Evolutionary conservation across 768 basidiomycete species (phyloP), one percentile per base, ranked within the genome.

Genomic region (Mycena floridula): DNA sequence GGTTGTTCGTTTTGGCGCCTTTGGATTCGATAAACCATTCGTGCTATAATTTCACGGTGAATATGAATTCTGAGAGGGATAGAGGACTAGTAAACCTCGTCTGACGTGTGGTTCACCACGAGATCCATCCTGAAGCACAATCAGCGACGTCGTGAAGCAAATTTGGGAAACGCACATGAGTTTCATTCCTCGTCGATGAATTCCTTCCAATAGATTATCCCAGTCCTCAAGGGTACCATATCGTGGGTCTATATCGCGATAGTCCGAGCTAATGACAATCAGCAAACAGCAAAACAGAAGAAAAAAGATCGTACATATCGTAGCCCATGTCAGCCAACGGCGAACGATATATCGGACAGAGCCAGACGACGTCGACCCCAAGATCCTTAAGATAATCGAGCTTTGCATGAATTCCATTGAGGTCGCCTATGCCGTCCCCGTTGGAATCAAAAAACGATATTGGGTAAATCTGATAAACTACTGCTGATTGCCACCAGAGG

Each of bases 321-420:
- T 85, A 84, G 7, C 82, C 84, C 82, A 85, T 85, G 59, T 87
- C 84, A 2, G 74, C 77, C 44, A 77, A 64, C 0, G 83, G 85
- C 2, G 76, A 79, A 43, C 71, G 68, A 61, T 85, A 89, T 32
- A 88, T 85, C 7, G 85, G 83, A 4, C 70, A 76, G 13, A 88
- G 69, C 85, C 85, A 89, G 13, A 87, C 54, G 0, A 80, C 71
- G 49, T 84, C 76, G 3, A 81, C 77, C 0, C 84, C 85, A 4
- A 89, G 69, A 38, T 76, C 72, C 44, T 78, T 73, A 42, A 89
- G 65, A 58, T 89, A 85, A 51, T 82, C 80, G 7, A 89, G 63
- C 54, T 85, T 83, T 27, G 66, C 55, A 21, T 62, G 53, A 46
- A 90, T 84, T 13, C 85, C 85, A 20, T 70, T 73, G 27, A 90